Evolutionary conservation across 2,329 filamentous ascomycete genomes (phyloP), one percentile per base, ranked within the genome.

Genomic region (Lachnellula arida): DNA sequence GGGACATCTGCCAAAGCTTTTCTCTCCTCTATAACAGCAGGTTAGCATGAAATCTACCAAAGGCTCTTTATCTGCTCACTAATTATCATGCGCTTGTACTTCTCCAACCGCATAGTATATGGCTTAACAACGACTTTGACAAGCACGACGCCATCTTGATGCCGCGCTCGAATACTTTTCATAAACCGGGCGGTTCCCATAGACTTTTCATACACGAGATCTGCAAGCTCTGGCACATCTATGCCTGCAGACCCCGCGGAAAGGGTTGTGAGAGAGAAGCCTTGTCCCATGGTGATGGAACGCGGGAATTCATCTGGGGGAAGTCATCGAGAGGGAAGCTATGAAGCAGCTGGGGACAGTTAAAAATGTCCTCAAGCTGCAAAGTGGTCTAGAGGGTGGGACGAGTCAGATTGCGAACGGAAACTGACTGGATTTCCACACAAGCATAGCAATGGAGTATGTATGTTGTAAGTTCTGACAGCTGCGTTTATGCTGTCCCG

Each of bases 71-170:
- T 14, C 11, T 49, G 74, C 85, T 70, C 74, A 93, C 90, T 78
- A 57, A 87, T 81, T 43, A 97, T 87, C 62, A 84, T 82, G 67
- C 84, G 84, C 67, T 88, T 87, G 74, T 96, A 96, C 60, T 84
- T 77, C 60, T 88, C 86, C 61, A 97, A 81, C 59, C 89, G 84
- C 75, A 96, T 87, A 25, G 87, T 81, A 70, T 91, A 95, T 3
- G 92, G 91, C 74, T 99, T 99, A 72, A 95, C 89, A 55, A 96
- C 87, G 32, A 96, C 88, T 75, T 97, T 97, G 69, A 95, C 91
- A 54, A 97, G 86, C 17, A 96, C 92, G 42, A 97, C 79, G 54
- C 94, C 93, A 77, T 96, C 89, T 67, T 88, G 88, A 70, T 96
- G 90, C 49, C 91, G 83, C 23, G 93, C 94, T 62, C 93, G 85